Percentiles rank a stretch among this genome's conserved stretches.
Conservation (phyloP, 192 early-diverging fungal species). For the Gigaspora rosea region DNA sequence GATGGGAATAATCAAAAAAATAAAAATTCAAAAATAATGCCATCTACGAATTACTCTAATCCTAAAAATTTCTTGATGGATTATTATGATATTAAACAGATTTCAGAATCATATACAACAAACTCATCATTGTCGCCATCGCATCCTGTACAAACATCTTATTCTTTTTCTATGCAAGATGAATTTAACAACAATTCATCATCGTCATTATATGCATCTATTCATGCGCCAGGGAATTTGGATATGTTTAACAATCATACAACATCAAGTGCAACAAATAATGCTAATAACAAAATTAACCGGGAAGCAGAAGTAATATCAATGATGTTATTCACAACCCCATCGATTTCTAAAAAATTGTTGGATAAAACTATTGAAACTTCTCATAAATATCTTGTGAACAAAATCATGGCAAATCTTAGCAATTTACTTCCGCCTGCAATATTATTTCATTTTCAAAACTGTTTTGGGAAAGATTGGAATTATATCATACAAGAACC, state of each 20-base stretch:
- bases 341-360: not conserved
- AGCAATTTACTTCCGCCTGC: not conserved
- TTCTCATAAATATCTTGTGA: not conserved
- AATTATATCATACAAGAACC: slow-evolving; percentile 6
- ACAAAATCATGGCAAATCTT: slow-evolving; percentile 1
- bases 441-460: slow-evolving; percentile 16
- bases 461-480: slow-evolving; percentile 20
- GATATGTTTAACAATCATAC: not conserved
- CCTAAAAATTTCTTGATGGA: not conserved
- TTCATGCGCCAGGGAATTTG: not conserved
- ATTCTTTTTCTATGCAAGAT: not conserved
- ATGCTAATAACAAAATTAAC: not conserved
- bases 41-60: not conserved
- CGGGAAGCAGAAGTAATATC: not conserved
- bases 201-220: not conserved
- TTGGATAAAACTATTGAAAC: not conserved
- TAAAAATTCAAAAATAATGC: not conserved
- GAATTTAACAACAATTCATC: not conserved
- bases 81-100: not conserved
- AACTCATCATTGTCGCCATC: not conserved
- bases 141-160: too few species aligned
- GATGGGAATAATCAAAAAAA: not conserved
- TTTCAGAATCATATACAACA: not conserved
- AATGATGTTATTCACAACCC: not conserved
- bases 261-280: not conserved